Conservation (phyloP, 1,139 yeast species). For the Hemisphaericaspora subhashii region DNA sequence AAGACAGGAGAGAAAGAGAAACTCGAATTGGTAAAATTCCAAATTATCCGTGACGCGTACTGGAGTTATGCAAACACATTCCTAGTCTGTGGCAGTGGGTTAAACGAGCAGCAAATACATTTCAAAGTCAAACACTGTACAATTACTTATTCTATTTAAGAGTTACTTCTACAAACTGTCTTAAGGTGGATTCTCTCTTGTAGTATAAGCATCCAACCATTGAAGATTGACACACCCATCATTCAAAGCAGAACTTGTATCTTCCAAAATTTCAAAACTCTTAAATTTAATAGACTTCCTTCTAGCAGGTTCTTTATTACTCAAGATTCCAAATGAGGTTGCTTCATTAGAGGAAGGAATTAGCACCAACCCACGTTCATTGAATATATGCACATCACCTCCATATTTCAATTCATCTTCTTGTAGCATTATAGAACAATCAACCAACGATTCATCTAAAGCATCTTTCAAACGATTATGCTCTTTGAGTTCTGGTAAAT, state of each 20-base stretch:
- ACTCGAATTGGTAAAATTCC: no score
- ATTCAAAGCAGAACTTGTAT: slow-evolving; percentile 57
- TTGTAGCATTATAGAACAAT: slow-evolving; percentile 33
- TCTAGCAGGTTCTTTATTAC: slow-evolving; percentile 5
- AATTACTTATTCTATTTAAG: no score
- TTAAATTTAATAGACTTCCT: slow-evolving; percentile 28
- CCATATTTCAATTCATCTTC: slow-evolving; percentile 33
- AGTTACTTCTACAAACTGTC: no score
- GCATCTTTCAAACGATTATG: slow-evolving; percentile 27
- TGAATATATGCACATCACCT: slow-evolving; percentile 36
- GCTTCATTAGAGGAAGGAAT: slow-evolving; percentile 19
- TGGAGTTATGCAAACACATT: no score
- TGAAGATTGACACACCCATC: slow-evolving; percentile 72
- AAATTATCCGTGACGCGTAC: no score
- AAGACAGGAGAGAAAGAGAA: no score
- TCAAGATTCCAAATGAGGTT: slow-evolving; percentile 21
- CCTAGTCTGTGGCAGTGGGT: no score
- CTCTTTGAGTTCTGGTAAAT: slow-evolving; percentile 35
- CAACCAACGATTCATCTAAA: slow-evolving; percentile 21
- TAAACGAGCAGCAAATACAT: no score
- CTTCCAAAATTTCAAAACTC: slow-evolving; percentile 70
- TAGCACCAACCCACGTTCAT: slow-evolving; percentile 27
- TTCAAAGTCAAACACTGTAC: no score
- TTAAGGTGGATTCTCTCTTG: slow-evolving; percentile 63
- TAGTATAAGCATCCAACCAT: slow-evolving; percentile 71